Conservation (phyloP, 1,284 basidiomycete genomes). For the Prillingera fragicola region DNA sequence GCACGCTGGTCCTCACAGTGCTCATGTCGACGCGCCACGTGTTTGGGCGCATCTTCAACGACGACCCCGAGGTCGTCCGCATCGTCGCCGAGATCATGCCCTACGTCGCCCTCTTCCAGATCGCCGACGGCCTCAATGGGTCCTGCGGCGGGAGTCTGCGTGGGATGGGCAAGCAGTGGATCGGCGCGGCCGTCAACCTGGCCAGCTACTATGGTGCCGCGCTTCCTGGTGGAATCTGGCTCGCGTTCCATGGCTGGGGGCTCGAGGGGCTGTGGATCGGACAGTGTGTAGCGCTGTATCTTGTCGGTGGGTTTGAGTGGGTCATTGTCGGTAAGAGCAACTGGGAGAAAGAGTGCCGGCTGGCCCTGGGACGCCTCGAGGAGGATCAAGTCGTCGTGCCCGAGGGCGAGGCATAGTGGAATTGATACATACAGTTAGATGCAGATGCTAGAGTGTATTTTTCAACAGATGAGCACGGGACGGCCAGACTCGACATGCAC, state of each 20-base stretch:
- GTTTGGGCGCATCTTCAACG: constrained; percentile 4
- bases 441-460: no score
- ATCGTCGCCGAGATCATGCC: constrained; percentile 5
- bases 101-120: constrained; percentile 6
- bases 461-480: constrained; percentile 20
- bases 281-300: constrained; percentile 4
- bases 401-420: no score
- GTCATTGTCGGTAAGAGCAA: constrained; percentile 1
- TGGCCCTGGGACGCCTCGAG: not conserved
- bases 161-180: constrained; percentile 8
- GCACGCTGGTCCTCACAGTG: not conserved
- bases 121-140: constrained; percentile 5
- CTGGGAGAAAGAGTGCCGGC: constrained; percentile 2
- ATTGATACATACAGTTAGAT: no score
- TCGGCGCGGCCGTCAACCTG: constrained; percentile 3
- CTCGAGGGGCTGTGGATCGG: constrained; percentile 4
- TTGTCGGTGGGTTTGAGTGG: constrained; percentile 3
- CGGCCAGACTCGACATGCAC: constrained; percentile 27
- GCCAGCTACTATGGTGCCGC: constrained; percentile 4
- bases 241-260: constrained; percentile 7
- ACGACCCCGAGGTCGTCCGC: constrained; percentile 1
- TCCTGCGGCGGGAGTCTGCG: constrained; percentile 3
- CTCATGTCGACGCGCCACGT: constrained; percentile 2
- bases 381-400: not conserved
- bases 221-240: constrained; percentile 1